Percentiles rank a stretch among this genome's conserved stretches.
Conservation (phyloP, 495 filamentous ascomycete species). For the Penicillium riverlandense region DNA sequence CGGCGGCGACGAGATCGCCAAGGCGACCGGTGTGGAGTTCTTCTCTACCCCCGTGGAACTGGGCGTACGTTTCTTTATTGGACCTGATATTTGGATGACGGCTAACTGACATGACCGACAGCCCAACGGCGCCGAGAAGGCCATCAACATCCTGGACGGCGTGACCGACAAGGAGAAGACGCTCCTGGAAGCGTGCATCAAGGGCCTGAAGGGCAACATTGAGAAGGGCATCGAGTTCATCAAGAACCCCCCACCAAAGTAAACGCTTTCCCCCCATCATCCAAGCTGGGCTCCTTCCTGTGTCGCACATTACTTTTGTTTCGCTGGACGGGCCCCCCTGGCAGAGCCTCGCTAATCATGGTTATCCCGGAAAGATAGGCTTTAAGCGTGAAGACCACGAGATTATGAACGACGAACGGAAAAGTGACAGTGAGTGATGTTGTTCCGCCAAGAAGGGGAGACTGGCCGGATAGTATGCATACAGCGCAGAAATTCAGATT, state of each 20-base stretch:
- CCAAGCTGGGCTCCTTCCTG: background rate
- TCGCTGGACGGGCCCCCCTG: background rate
- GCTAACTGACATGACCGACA: constrained; percentile 27
- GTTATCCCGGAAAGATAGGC: constrained; percentile 38
- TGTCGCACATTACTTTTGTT: too few relatives aligned
- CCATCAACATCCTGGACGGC: constrained; percentile 63
- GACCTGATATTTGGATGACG: background rate
- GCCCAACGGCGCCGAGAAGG: constrained; percentile 77
- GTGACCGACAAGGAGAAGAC: constrained; percentile 79
- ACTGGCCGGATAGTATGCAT: constrained; percentile 2
- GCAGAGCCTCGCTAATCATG: constrained; percentile 35
- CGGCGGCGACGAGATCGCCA: constrained; percentile 76
- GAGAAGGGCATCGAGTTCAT: constrained; percentile 85
- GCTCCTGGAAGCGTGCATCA: constrained; percentile 66
- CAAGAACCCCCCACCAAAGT: constrained; percentile 75
- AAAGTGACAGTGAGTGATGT: constrained; percentile 1
- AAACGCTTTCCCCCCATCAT: constrained; percentile 31
- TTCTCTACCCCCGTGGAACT: constrained; percentile 95
- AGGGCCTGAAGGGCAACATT: constrained; percentile 85
- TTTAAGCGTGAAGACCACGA: constrained; percentile 29
- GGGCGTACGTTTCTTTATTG: constrained; percentile 56
- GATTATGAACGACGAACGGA: constrained; percentile 21
- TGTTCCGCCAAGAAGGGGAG: too few relatives aligned
- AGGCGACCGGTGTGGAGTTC: constrained; percentile 80
- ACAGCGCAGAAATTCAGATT: constrained; percentile 12